Base-by-base conservation (phyloP, 2,329 filamentous ascomycete genomes). In the Macrophomina tecta region DNA sequence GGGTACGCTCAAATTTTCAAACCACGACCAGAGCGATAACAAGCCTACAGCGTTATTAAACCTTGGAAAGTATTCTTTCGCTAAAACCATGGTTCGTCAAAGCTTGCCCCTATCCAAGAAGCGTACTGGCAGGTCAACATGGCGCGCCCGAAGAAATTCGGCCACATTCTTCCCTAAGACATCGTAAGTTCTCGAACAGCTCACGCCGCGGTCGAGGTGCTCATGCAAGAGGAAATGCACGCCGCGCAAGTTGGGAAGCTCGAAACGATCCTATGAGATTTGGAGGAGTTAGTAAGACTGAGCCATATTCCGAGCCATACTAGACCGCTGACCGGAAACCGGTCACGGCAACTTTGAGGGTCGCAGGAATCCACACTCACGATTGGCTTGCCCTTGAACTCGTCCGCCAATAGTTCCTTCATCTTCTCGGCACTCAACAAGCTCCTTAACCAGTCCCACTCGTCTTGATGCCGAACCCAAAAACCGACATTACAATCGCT, bases 161-260 rank as follows among this genome's bases (percentile, higher is more conserved):
- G 74, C 77, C 46, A 78, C 74, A 28, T 82, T 82, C 76, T 84
- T 84, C 0, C 82, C 82, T 14, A 84, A 70, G 0, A 78, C 80
- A 70, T 84, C 82, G 53, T 83, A 82, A 1, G 77, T 77, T 56
- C 74, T 76, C 42, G 78, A 81, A 4, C 80, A 78, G 63, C 81
- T 78, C 70, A 80, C 82, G 0, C 81, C 81, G 0, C 81, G 74
- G 62, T 83, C 81, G 7, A 84, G 72, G 69, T 83, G 82, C 69
- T 84, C 82, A 65, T 83, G 77, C 28, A 84, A 70, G 48, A 83
- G 70, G 68, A 81, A 80, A 69, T 82, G 79, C 51, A 82, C 78
- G 2, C 79, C 78, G 32, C 72, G 70, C 23, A 81, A 75, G 16
- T 76, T 72, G 1, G 73, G 74, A 68, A 81, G 73, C 68, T 81